Conservation (phyloP, 495 filamentous ascomycete species). For the Lophium mytilinum region DNA sequence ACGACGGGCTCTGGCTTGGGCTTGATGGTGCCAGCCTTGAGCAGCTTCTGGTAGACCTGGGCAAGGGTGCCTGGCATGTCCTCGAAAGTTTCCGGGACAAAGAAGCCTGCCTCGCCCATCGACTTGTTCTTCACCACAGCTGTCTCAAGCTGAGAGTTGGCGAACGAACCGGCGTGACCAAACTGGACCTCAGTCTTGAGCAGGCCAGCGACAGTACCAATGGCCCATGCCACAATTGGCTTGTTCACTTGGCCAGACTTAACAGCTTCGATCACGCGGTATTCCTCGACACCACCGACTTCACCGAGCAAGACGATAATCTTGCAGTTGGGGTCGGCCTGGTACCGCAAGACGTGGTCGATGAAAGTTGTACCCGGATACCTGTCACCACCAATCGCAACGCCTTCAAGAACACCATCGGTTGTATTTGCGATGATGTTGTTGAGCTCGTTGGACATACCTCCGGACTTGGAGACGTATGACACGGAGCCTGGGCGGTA, state of each 20-base stretch:
- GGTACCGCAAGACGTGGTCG: constrained; percentile 91
- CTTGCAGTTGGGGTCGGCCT: constrained; percentile 94
- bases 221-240: constrained; percentile 98
- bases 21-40: constrained; percentile 73
- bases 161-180: constrained; percentile 95
- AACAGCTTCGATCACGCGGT: constrained; percentile 97
- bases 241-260: constrained; percentile 92
- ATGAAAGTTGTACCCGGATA: constrained; percentile 99
- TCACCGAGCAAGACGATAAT: constrained; percentile 92
- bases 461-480: constrained; percentile 99
- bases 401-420: constrained; percentile 97
- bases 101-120: constrained; percentile 90
- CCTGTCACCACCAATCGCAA: constrained; percentile 97
- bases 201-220: constrained; percentile 98
- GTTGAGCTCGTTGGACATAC: constrained; percentile 99
- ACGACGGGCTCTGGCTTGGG: constrained; percentile 82
- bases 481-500: constrained; percentile 98
- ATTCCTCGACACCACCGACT: constrained; percentile 98
- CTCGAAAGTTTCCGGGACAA: constrained; percentile 94
- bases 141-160: constrained; percentile 98
- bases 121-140: constrained; percentile 90
- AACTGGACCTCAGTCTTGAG: constrained; percentile 99
- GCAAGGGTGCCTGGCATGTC: constrained; percentile 73
- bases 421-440: constrained; percentile 95
- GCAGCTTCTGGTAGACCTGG: constrained; percentile 74